Base-by-base conservation (phyloP, 805 yeast species). In the Ogataea neopini region DNA sequence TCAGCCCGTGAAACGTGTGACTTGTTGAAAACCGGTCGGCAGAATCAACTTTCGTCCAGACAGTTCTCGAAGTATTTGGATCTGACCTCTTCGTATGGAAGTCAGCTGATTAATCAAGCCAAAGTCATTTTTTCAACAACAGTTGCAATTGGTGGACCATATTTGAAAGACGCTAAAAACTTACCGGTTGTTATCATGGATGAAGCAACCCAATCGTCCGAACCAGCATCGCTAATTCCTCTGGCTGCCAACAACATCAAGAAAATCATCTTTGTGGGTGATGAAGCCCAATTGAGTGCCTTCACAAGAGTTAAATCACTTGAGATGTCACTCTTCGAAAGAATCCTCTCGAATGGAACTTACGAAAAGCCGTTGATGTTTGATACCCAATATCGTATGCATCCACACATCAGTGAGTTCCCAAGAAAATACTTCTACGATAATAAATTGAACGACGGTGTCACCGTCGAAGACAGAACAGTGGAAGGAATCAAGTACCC, bases 311-410 rank as follows among this genome's bases (percentile, higher is more conserved):
- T 84, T 18, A 86, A 87, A 42, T 76, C 79, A 47, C 68, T 85
- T 49, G 83, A 84, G 45, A 71, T 80, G 67, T 83, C 89, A 1
- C 64, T 85, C 47, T 85, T 85, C 57, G 89, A 85, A 67, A 71
- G 92, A 59, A 77, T 83, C 3, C 62, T 85, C 40, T 63, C 71
- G 34, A 84, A 83, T 61, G 86, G 85, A 2, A 75, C 84, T 0
- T 83, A 80, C 58, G 66, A 69, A 23, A 72, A 74, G 11, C 85
- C 87, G 2, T 81, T 78, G 52, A 81, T 84, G 88, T 73, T 85
- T 57, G 83, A 84, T 56, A 80, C 82, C 0, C 99, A 92, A 63
- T 92, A 92, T 63, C 92, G 99, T 71, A 92, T 94, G 99, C 96
- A 94, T 64, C 97, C 98, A 0, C 82, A 75, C 3, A 94, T 94